Percentiles rank a stretch among this genome's conserved stretches.
Conservation (phyloP, 1,284 basidiomycete species). For the Cutaneotrichosporon cavernicola region DNA sequence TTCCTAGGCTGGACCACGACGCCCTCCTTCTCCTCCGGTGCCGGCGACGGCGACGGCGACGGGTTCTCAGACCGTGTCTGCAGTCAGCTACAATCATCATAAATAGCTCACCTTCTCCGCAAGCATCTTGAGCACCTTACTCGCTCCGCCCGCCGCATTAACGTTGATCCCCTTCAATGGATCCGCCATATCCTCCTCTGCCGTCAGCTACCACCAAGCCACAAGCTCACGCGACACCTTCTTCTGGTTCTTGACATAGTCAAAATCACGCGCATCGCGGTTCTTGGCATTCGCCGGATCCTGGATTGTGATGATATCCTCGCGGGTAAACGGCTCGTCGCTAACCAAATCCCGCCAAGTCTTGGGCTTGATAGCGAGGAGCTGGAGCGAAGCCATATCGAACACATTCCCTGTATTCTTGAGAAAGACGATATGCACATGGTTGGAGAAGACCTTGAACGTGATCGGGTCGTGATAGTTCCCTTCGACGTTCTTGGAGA, state of each 20-base stretch:
- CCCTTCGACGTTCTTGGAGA: conserved; percentile 67
- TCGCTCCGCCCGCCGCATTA: conserved; percentile 52
- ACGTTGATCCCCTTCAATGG: conserved; percentile 54
- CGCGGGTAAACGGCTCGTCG: conserved; percentile 81
- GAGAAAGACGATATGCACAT: conserved; percentile 86
- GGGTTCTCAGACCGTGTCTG: conserved; percentile 40
- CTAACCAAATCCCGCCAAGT: conserved; percentile 75
- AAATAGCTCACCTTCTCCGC: conserved; percentile 50
- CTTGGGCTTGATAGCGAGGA: conserved; percentile 69
- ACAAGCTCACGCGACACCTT: conserved; percentile 42
- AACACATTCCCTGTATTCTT: conserved; percentile 67
- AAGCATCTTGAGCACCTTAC: conserved; percentile 53
- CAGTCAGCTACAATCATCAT: not conserved
- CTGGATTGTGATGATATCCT: conserved; percentile 88
- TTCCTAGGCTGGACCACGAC: conserved; percentile 45
- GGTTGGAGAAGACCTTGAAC: conserved; percentile 87
- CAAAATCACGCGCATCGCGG: conserved; percentile 51
- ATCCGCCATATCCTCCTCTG: conserved; percentile 48
- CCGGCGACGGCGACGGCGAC: conserved; percentile 18
- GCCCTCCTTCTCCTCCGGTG: conserved; percentile 36
- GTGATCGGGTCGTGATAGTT: conserved; percentile 88
- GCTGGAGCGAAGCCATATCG: conserved; percentile 55
- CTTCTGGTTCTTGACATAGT: conserved; percentile 53
- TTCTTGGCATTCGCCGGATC: conserved; percentile 53
- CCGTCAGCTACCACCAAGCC: not conserved